Evolutionary conservation across 768 basidiomycete genomes (phyloP), one percentile per base, ranked within the genome.

Genomic region (Chiua virens): DNA sequence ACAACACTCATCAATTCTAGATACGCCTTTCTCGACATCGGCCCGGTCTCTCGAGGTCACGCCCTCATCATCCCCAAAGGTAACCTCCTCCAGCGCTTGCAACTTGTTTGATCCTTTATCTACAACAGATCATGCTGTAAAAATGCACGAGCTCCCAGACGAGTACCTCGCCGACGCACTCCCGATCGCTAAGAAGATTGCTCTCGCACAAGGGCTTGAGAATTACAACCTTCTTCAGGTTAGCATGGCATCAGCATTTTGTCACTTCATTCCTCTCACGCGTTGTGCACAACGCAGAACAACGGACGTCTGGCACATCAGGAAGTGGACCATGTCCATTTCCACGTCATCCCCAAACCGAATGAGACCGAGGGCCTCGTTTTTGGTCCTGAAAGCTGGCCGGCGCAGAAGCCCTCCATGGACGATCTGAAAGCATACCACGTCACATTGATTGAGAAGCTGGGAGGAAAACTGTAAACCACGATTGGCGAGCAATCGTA

Each of bases 271-370:
- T 13, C 20, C 23, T n/a, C n/a, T 27, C 15, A 21, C 10, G 4
- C 14, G 13, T 8, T 23, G 7, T 21, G 20, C 18, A 3, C 9
- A 3, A 20, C 17, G 27, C 56, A 86, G 84, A 89, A 88, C 73
- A 89, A 89, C 59, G 86, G 87, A 4, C 66, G 73, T 36, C 70
- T 79, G 58, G 87, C 80, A 47, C 85, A 79, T 63, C 84, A 82
- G 72, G 74, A 80, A 45, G 92, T 96, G 23, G 80, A 85, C 48
- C 93, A 96, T 60, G 92, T 93, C 14, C 92, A 96, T 67, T 93
- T 93, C 73, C 93, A 98, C 62, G 78, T 98, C 59, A 95, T 98
- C 54, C 94, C 95, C 4, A 98, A 97, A 67, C 92, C 89, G 6
- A 79, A 84, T 40, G 64, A 79, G 5, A 32, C 9, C 0, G 83